Evolutionary conservation across 495 filamentous ascomycete genomes (phyloP), one percentile per base, ranked within the genome.

Genomic region (Poronia punctata): DNA sequence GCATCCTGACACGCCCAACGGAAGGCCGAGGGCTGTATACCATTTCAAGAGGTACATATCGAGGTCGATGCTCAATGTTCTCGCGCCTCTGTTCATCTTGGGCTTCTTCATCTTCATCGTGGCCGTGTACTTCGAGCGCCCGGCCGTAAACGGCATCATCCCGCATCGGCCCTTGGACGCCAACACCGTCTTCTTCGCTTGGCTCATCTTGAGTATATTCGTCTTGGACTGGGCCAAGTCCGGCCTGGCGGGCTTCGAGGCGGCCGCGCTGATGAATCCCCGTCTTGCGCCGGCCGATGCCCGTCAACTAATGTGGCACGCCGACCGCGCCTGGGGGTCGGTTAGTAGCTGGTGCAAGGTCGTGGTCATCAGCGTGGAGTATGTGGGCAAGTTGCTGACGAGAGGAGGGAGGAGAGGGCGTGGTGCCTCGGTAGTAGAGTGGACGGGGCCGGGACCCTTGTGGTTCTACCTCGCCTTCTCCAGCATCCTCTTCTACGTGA

Each of bases 131-230:
- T 27, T 40, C 15, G 17, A 28, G 5, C 29, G 15, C 7, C 23
- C 14, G 17, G 17, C 25, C 4, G 11, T 22, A 16, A 40, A 40
- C 25, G 37, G 17, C 10, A 40, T 40, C 16, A 17, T 40, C 25
- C 23, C 37, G 14, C 11, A 27, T 26, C 37, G 25, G 7, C 17
- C 14, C 7, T 12, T 40, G 4, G 37, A 40, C 31, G 37, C 37
- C 11, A 40, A 40, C 2, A 27, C 25, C 7, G 37, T 14, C 18
- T 40, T 40, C 18, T 40, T 30, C 18, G 37, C 37, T 5, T 40
- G 37, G 37, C 26, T 40, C 11, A 40, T 40, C 23, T 2, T 40
- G 11, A 31, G 37, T 31, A 40, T 40, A 5, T 40, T 40, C 26
- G 14, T 40, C 14, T 27, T 40, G 2, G 37, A 40, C 17, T 40